Conservation (phyloP, 2,329 filamentous ascomycete genomes). For the Phoma sp. region DNA sequence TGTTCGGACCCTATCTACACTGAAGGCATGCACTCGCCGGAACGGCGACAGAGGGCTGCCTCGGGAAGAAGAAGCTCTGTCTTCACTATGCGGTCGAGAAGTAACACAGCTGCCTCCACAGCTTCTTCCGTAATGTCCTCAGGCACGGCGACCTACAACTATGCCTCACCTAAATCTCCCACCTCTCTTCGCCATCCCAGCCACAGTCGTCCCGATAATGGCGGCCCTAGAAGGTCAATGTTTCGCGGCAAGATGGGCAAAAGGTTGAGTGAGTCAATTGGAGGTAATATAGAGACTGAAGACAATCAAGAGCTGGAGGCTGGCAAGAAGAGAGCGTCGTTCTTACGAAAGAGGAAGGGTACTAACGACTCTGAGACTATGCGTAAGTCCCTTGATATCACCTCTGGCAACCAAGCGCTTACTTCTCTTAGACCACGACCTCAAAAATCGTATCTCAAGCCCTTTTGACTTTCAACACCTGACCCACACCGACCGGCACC, state of each 20-base stretch:
- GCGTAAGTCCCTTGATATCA: conserved; percentile 27
- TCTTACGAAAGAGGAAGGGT: conserved; percentile 42
- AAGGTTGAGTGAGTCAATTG: conserved; percentile 43
- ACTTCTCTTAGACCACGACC: conserved; percentile 24
- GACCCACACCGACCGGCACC: conserved; percentile 62
- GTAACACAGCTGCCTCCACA: conserved; percentile 46
- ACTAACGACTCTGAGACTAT: conserved; percentile 29
- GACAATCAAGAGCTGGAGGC: conserved; percentile 36
- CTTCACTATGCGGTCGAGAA: conserved; percentile 46
- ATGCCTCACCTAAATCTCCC: conserved; percentile 29
- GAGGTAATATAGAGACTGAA: conserved; percentile 21
- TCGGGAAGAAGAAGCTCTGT: conserved; percentile 42
- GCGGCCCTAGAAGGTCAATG: conserved; percentile 34
- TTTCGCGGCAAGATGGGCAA: conserved; percentile 46
- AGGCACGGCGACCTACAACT: conserved; percentile 26
- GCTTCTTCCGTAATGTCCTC: conserved; percentile 36
- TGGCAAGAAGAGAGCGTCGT: conserved; percentile 37
- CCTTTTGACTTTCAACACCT: conserved; percentile 71
- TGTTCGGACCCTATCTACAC: conserved; percentile 31
- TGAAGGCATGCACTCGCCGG: conserved; percentile 39
- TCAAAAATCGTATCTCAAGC: conserved; percentile 58
- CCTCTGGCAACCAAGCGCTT: not conserved
- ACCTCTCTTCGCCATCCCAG: conserved; percentile 29
- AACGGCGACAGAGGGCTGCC: conserved; percentile 31
- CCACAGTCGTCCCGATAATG: conserved; percentile 32